Evolutionary conservation across 805 yeast species (phyloP), one percentile per base, ranked within the genome.

Genomic region (Scheffersomyces ergatensis): DNA sequence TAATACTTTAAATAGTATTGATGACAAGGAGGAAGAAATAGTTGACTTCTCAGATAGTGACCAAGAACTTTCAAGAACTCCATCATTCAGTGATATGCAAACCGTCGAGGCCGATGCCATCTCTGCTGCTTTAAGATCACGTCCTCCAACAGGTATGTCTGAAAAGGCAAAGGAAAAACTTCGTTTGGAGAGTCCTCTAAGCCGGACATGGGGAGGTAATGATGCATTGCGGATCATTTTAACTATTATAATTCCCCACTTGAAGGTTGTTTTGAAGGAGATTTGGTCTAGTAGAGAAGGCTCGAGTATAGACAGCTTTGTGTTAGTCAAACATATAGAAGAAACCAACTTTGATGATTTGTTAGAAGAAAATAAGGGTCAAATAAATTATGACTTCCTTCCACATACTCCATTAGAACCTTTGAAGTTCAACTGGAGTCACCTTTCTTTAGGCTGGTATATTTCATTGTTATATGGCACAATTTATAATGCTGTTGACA

Each of bases 371-470:
- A 46, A 53, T 37, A 55, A 55, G 34, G 37, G 57, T 2, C 53
- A 72, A 55, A 57, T 71, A 27, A 64, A 53, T 40, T 53, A 48
- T 42, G 80, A 78, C 45, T 77, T 66, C 45, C 51, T 71, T 24
- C 72, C 77, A 0, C 61, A 58, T 14, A 60, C 73, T 0, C 64
- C 67, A 2, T 70, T 78, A 5, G 60, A 61, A 23, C 51, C 74
- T 3, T 63, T 83, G 46, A 67, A 57, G 43, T 83, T 86, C 49
- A 57, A 63, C 4, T 87, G 95, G 95, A 74, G 77, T 30, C 65
- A 64, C 39, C 54, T 71, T 18, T 80, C 87, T 0, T 62, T 85
- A 18, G 90, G 89, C 0, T 87, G 95, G 95, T 86, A 86, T 58
- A 70, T 75, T 30, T 74, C 85, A 4, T 64, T 84, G 8, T 51